Conservation (phyloP, 2,329 filamentous ascomycete species). For the Bipolaris bicolor region DNA sequence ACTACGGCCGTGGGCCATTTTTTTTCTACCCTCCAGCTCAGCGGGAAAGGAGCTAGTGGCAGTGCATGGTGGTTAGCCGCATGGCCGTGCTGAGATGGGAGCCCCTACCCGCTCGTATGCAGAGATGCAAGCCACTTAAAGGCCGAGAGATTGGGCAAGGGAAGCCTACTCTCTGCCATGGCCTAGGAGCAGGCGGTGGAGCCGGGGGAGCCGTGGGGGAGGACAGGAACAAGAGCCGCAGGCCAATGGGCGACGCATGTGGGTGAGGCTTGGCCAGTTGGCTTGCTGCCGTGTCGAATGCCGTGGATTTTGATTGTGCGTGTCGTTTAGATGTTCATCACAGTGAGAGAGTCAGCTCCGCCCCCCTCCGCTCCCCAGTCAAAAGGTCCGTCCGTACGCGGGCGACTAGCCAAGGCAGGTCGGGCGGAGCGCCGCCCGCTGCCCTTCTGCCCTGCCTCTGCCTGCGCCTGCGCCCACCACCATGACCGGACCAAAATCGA, state of each 20-base stretch:
- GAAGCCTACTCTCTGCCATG: neutral
- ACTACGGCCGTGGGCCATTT: neutral
- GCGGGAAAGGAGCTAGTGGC: constrained; percentile 14
- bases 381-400: constrained; percentile 6
- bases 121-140: neutral
- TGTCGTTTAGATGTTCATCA: neutral
- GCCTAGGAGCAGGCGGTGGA: neutral
- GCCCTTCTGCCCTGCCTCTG: neutral
- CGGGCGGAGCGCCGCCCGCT: neutral
- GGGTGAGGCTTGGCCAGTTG: constrained; percentile 3
- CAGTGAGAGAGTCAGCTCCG: constrained; percentile 4
- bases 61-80: constrained; percentile 19
- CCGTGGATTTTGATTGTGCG: neutral
- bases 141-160: neutral
- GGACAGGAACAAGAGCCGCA: neutral
- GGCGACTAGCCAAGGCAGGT: constrained; percentile 3
- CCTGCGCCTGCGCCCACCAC: neutral
- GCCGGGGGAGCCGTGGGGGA: neutral
- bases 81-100: constrained; percentile 12
- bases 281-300: constrained; percentile 8
- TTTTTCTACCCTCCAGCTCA: neutral
- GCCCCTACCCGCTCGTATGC: constrained; percentile 1
- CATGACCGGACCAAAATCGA: too few relatives aligned
- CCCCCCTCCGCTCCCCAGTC: neutral
- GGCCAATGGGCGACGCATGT: constrained; percentile 9